Evolutionary conservation across 1,139 yeast genomes (phyloP).

Genomic region (Pichia cactophila): DNA sequence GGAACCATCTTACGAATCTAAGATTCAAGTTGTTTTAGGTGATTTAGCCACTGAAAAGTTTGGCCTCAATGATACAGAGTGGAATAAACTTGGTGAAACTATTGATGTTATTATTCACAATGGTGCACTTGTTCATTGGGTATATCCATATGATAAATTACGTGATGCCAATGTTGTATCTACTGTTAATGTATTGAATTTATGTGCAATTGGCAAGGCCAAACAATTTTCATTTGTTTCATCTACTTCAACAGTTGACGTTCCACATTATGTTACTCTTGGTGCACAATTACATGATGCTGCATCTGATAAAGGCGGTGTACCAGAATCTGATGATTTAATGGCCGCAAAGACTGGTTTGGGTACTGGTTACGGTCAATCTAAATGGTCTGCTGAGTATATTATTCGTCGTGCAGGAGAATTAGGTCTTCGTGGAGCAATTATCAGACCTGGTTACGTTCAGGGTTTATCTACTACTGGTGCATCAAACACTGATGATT

Average conservation of each 20-base stretch:
- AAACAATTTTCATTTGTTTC: conserved; percentile 88
- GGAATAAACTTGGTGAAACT: conserved; percentile 48
- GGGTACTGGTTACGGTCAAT: conserved; percentile 92
- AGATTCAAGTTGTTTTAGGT: conserved; percentile 72
- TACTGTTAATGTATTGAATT: conserved; percentile 73
- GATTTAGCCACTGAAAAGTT: conserved; percentile 66
- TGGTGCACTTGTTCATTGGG: conserved; percentile 99
- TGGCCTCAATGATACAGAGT: conserved; percentile 54
- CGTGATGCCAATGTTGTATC: conserved; percentile 92
- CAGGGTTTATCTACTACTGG: conserved; percentile 83
- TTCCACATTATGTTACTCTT: conserved; percentile 66
- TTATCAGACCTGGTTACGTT: conserved; percentile 93
- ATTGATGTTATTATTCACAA: conserved; percentile 88
- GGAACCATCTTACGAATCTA: conserved; percentile 52
- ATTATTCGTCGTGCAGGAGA: conserved; percentile 81
- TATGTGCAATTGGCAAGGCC: conserved; percentile 73
- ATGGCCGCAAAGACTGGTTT: conserved; percentile 74
- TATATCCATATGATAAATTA: conserved; percentile 82
- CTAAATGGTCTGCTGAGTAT: conserved; percentile 96
- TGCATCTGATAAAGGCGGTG: conserved; percentile 60
- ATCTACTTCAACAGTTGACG: conserved; percentile 87
- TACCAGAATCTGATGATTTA: conserved; percentile 76
- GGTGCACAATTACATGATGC: conserved; percentile 54
- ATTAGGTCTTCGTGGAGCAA: conserved; percentile 79
- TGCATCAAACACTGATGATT: conserved; percentile 91